Percentiles rank a stretch among this genome's conserved stretches.
Conservation (phyloP, 495 filamentous ascomycete species). For the Penicillium bialowiezense region DNA sequence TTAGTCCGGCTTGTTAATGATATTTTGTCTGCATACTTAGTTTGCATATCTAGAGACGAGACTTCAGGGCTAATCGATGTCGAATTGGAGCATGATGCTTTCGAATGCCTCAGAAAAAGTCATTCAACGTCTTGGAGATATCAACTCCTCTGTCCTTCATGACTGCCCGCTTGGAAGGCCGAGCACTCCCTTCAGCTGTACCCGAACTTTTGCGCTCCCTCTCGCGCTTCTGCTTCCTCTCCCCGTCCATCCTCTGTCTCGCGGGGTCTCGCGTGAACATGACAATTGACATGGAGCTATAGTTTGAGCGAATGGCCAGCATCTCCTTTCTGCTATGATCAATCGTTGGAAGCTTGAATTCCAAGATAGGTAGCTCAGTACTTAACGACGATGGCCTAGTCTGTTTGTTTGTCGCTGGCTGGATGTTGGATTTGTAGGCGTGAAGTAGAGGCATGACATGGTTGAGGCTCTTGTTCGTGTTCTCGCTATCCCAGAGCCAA, state of each 20-base stretch:
- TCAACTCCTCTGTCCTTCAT: constrained; percentile 26
- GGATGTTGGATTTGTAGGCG: constrained; percentile 4
- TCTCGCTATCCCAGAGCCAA: constrained; percentile 1
- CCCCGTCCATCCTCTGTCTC: not conserved
- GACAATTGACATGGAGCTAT: constrained; percentile 5
- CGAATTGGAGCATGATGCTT: too few relatives aligned
- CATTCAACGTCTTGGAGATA: constrained; percentile 19
- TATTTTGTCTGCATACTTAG: too few relatives aligned
- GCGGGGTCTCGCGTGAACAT: constrained; percentile 4
- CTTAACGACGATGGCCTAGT: not conserved
- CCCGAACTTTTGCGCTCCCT: constrained; percentile 7
- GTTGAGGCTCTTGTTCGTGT: not conserved
- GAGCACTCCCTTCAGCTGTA: not conserved
- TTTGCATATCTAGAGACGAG: too few relatives aligned
- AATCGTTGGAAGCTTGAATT: constrained; percentile 1
- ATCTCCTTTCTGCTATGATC: constrained; percentile 1
- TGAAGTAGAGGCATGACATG: not conserved
- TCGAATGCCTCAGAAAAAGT: constrained; percentile 17
- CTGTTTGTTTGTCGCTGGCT: not conserved
- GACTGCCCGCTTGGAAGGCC: constrained; percentile 12
- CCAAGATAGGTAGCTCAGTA: not conserved
- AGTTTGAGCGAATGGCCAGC: constrained; percentile 3
- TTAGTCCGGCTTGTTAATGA: too few relatives aligned
- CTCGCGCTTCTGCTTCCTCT: constrained; percentile 1
- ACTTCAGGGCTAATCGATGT: too few relatives aligned